These are phyloP conservation scores for Suhomyces panamericanus DNA, from an alignment of 1,139 yeast genomes.

Conservation along the genomic window DNA sequence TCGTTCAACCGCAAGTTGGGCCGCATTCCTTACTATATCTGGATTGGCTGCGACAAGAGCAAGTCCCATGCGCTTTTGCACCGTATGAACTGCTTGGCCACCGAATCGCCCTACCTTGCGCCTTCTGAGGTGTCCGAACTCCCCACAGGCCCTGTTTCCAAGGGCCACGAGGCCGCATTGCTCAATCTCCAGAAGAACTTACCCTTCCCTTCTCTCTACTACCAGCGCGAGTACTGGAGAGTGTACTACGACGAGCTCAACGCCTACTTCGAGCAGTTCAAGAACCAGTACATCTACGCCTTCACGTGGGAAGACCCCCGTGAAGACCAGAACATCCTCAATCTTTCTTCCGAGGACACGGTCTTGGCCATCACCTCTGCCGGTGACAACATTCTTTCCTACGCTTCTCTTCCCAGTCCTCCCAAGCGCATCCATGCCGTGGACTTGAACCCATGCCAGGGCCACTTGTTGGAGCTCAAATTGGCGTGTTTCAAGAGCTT, in stretches of 20 bases:
- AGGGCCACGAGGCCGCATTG: constrained; percentile 78
- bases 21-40: constrained; percentile 75
- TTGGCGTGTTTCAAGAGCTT: constrained; percentile 63
- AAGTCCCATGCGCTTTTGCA: constrained; percentile 60
- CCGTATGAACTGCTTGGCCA: constrained; percentile 69
- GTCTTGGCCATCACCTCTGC: constrained; percentile 85
- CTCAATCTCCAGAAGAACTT: constrained; percentile 60
- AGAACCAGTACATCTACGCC: constrained; percentile 77
- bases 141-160: constrained; percentile 33
- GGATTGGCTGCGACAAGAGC: constrained; percentile 78
- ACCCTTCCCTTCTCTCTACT: constrained; percentile 78
- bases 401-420: constrained; percentile 68
- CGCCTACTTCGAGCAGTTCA: constrained; percentile 69
- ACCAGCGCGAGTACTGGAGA: constrained; percentile 75
- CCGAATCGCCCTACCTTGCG: constrained; percentile 78
- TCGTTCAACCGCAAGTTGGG: constrained; percentile 64
- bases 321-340: constrained; percentile 69
- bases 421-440: constrained; percentile 82
- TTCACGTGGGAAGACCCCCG: constrained; percentile 92
- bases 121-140: constrained; percentile 52
- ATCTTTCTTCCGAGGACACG: constrained; percentile 62
- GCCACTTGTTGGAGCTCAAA: constrained; percentile 75
- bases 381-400: constrained; percentile 76
- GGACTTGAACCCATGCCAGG: constrained; percentile 81
- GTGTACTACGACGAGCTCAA: constrained; percentile 75